phyloP scores from a whole-genome alignment of 2,329 filamentous ascomycete species.

The Fusarium pseudoanthophilum region DNA sequence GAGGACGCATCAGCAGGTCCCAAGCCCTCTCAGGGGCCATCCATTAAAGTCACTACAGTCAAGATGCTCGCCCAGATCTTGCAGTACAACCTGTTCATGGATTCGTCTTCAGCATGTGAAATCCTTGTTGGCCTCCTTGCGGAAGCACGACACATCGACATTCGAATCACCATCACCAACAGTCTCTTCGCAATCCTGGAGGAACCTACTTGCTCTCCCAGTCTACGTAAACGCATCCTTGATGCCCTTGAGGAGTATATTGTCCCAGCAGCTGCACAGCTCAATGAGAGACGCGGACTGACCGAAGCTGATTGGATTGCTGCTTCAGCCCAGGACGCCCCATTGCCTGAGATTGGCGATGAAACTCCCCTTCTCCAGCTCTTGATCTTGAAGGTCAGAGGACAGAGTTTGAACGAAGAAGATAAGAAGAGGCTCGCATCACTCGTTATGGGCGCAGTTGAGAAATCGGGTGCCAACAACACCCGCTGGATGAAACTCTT shows the following conservation, averaged over 20 bases:
- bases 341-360: slow-evolving; percentile 20
- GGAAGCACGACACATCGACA: slow-evolving; percentile 48
- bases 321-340: not conserved
- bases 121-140: slow-evolving; percentile 46
- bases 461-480: slow-evolving; percentile 46
- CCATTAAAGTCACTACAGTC: slow-evolving; percentile 51
- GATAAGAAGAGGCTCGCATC: slow-evolving; percentile 29
- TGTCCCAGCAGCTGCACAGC: slow-evolving; percentile 44
- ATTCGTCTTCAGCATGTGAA: slow-evolving; percentile 39
- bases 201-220: slow-evolving; percentile 14
- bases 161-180: slow-evolving; percentile 44
- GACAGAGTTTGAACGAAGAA: not conserved
- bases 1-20: not conserved
- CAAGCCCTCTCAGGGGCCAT: not conserved
- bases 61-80: slow-evolving; percentile 53
- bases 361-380: slow-evolving; percentile 14
- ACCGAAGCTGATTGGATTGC: slow-evolving; percentile 46
- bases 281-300: slow-evolving; percentile 45
- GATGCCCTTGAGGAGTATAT: slow-evolving; percentile 42
- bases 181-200: slow-evolving; percentile 44
- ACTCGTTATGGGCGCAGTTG: slow-evolving; percentile 41
- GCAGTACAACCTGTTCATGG: slow-evolving; percentile 43
- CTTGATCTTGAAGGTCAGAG: not conserved
- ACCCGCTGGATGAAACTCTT: slow-evolving; percentile 49
- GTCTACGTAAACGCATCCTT: slow-evolving; percentile 38